These are phyloP conservation scores for Marvania coccoides DNA, from an alignment of 139 green algal species.

Conservation along the genomic window DNA sequence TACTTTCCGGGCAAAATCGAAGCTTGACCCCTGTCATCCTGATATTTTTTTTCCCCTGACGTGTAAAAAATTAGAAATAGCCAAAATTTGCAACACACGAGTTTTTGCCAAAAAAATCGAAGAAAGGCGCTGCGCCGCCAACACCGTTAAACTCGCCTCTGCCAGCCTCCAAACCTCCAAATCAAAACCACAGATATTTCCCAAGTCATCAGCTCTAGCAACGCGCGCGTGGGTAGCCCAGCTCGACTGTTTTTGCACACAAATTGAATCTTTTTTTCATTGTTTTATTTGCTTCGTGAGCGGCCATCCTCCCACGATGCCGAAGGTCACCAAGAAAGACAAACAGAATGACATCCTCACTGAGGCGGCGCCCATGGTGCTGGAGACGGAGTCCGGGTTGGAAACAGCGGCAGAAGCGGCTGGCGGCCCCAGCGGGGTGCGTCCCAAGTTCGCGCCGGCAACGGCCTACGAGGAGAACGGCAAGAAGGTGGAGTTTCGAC, in stretches of 20 bases:
- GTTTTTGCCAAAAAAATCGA: too few species aligned
- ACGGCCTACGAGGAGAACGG: constrained; percentile 48
- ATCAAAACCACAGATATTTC: too few species aligned
- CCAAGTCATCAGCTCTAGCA: too few species aligned
- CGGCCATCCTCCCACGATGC: constrained; percentile 36
- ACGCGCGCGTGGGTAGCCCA: too few species aligned
- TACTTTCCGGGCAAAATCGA: constrained; percentile 81
- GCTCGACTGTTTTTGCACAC: too few species aligned
- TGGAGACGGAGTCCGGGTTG: background rate
- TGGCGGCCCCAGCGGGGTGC: too few species aligned
- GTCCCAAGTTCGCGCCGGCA: constrained; percentile 61
- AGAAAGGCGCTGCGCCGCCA: too few species aligned
- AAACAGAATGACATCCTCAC: constrained; percentile 17
- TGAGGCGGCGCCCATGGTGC: constrained; percentile 20
- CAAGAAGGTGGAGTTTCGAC: constrained; percentile 68
- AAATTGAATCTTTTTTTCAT: too few species aligned
- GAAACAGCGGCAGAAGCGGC: background rate
- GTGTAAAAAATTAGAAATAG: background rate
- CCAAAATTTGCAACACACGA: background rate
- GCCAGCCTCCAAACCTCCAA: too few species aligned
- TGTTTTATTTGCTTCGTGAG: too few species aligned
- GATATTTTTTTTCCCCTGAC: background rate
- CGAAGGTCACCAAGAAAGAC: constrained; percentile 48
- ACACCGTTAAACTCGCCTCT: too few species aligned
- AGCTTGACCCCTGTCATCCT: constrained; percentile 39